Percentiles rank a stretch among this genome's conserved stretches.
Conservation (phyloP, 345 rosid genomes). For the Melaleuca alternifolia region DNA sequence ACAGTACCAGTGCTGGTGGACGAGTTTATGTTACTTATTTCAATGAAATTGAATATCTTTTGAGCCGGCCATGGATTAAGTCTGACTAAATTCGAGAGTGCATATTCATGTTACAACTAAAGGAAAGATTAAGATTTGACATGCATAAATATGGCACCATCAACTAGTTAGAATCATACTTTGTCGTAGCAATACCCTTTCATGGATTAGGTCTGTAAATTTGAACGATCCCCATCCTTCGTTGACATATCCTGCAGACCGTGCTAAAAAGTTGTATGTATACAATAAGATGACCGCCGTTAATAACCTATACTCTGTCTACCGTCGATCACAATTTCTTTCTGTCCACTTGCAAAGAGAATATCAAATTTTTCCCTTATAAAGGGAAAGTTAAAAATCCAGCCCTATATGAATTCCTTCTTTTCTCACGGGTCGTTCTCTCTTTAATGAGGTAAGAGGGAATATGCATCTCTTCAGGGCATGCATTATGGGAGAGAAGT, state of each 20-base stretch:
- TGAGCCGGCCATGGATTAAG: background rate
- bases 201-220: background rate
- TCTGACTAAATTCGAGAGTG: background rate
- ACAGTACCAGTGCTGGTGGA: rapidly evolving
- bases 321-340: background rate
- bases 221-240: background rate
- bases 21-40: background rate
- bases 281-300: background rate
- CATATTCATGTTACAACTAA: background rate
- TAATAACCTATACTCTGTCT: background rate
- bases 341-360: background rate
- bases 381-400: background rate
- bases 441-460: background rate
- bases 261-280: background rate
- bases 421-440: background rate
- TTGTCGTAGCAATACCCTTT: background rate
- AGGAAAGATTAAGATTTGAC: background rate
- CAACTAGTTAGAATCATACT: background rate
- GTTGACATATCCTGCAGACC: background rate
- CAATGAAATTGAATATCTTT: background rate
- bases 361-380: background rate
- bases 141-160: background rate
- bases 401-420: background rate
- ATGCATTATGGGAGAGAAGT: background rate
- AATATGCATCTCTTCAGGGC: background rate